A percentile compares a stretch with the other conserved stretches of the same genome.
phyloP scores from a whole-genome alignment of 2,329 filamentous ascomycete species.

The Pseudocercospora musae region DNA sequence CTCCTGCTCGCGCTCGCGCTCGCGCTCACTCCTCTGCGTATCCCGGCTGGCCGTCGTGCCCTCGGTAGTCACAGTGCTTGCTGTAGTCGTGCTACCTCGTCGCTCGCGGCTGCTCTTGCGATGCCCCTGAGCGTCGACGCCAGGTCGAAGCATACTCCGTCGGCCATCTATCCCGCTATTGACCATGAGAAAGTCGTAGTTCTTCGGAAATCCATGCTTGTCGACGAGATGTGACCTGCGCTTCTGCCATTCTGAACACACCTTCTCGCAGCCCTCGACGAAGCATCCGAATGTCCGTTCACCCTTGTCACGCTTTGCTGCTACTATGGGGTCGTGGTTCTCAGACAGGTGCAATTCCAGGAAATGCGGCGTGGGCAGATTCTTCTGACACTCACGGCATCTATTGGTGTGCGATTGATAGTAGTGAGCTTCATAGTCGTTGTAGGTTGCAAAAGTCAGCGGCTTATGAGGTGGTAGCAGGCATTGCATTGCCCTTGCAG shows the following conservation, averaged over 20 bases:
- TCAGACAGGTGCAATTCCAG: constrained; percentile 84
- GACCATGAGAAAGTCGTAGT: constrained; percentile 84
- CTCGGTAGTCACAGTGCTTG: constrained; percentile 23
- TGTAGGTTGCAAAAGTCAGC: constrained; percentile 68
- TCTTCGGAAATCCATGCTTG: constrained; percentile 84
- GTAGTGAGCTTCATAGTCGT: constrained; percentile 87
- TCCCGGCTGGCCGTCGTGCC: constrained; percentile 21
- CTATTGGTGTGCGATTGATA: constrained; percentile 75
- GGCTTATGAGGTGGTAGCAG: constrained; percentile 75
- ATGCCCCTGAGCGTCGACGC: constrained; percentile 34
- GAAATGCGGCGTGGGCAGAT: constrained; percentile 81
- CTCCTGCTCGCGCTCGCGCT: background rate
- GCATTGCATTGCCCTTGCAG: constrained; percentile 66
- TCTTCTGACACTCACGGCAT: constrained; percentile 78
- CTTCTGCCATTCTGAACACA: constrained; percentile 80
- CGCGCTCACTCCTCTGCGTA: constrained; percentile 11
- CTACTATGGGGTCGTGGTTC: constrained; percentile 78
- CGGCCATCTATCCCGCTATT: constrained; percentile 86
- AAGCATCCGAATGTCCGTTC: constrained; percentile 93
- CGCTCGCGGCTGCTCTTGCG: constrained; percentile 32
- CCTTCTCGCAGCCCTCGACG: constrained; percentile 79
- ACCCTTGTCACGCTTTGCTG: constrained; percentile 69
- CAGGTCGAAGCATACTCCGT: constrained; percentile 70
- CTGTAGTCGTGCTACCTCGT: constrained; percentile 18
- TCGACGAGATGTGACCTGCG: constrained; percentile 85